phyloP scores from a whole-genome alignment of 83 land plant genomes.

The Thuja plicata region DNA sequence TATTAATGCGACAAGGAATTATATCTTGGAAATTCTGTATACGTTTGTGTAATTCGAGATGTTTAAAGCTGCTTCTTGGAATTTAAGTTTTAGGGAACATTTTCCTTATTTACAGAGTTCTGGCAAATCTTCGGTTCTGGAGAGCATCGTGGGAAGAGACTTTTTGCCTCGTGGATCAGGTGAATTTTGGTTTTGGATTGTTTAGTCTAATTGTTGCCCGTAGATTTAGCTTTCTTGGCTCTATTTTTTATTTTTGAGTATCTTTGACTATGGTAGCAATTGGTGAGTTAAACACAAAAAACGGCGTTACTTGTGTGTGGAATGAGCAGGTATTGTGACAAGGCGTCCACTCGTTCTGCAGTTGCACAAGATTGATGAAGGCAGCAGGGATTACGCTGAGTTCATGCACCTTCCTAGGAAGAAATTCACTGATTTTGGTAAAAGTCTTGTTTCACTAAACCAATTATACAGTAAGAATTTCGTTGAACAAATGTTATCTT shows the following conservation, averaged over 20 bases:
- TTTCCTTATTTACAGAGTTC: constrained; percentile 62
- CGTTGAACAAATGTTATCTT: neutral
- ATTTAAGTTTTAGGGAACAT: neutral
- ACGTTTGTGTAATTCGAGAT: neutral
- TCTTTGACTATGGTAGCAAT: constrained; percentile 67
- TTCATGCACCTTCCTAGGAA: constrained; percentile 74
- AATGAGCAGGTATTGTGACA: constrained; percentile 74
- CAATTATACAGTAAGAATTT: neutral
- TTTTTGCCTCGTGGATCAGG: constrained; percentile 88
- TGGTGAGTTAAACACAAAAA: constrained; percentile 55
- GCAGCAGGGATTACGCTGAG: constrained; percentile 73
- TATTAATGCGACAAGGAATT: neutral
- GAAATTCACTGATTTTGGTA: constrained; percentile 79
- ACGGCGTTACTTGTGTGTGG: neutral
- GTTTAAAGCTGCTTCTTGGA: neutral
- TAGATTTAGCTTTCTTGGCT: neutral
- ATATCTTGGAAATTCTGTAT: neutral
- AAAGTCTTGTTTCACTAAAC: neutral
- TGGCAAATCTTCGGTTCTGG: constrained; percentile 82
- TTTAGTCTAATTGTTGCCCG: neutral
- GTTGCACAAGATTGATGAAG: constrained; percentile 70
- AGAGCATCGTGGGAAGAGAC: constrained; percentile 86
- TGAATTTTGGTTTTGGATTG: constrained; percentile 9
- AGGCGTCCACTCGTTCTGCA: constrained; percentile 84
- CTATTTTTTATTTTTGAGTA: constrained; percentile 56